These are phyloP conservation scores for Sugiyamaella novakii DNA, from an alignment of 1,139 yeast species.

Conservation along the genomic window DNA sequence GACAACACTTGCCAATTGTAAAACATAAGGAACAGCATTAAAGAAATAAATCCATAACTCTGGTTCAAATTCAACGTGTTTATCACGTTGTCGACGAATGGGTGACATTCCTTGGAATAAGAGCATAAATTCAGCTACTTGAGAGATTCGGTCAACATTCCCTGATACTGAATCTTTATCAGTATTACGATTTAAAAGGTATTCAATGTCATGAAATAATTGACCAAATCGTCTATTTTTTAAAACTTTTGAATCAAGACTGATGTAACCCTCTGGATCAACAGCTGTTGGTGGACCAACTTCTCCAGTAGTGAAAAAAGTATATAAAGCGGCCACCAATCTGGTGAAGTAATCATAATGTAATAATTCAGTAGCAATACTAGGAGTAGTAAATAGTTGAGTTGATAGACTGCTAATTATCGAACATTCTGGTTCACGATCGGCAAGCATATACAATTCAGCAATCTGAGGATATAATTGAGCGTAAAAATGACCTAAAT, in stretches of 20 bases:
- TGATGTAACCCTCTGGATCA: slow-evolving; percentile 41
- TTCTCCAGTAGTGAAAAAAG: slow-evolving; percentile 61
- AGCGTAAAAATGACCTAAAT: slow-evolving; percentile 75
- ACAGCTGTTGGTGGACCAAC: slow-evolving; percentile 54
- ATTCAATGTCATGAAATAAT: slow-evolving; percentile 80
- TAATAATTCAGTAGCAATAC: slow-evolving; percentile 70
- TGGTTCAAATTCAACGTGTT: slow-evolving; percentile 89
- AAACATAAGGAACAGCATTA: slow-evolving; percentile 60
- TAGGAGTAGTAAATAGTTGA: slow-evolving; percentile 83
- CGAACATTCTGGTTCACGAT: slow-evolving; percentile 81
- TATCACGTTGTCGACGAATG: slow-evolving; percentile 69
- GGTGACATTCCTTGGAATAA: slow-evolving; percentile 83
- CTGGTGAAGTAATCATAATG: slow-evolving; percentile 70
- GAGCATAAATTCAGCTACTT: slow-evolving; percentile 62
- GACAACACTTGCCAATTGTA: slow-evolving; percentile 43
- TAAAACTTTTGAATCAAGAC: slow-evolving; percentile 47
- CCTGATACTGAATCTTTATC: slow-evolving; percentile 48
- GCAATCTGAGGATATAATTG: slow-evolving; percentile 81
- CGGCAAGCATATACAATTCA: slow-evolving; percentile 68
- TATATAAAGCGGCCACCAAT: slow-evolving; percentile 66
- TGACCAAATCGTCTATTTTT: slow-evolving; percentile 85
- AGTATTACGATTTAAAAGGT: slow-evolving; percentile 69
- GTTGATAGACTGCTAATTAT: slow-evolving; percentile 76
- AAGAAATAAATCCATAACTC: slow-evolving; percentile 83
- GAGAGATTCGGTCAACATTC: slow-evolving; percentile 42